Conservation (phyloP, 1,139 yeast species). For the Suhomyces panamericanus region DNA sequence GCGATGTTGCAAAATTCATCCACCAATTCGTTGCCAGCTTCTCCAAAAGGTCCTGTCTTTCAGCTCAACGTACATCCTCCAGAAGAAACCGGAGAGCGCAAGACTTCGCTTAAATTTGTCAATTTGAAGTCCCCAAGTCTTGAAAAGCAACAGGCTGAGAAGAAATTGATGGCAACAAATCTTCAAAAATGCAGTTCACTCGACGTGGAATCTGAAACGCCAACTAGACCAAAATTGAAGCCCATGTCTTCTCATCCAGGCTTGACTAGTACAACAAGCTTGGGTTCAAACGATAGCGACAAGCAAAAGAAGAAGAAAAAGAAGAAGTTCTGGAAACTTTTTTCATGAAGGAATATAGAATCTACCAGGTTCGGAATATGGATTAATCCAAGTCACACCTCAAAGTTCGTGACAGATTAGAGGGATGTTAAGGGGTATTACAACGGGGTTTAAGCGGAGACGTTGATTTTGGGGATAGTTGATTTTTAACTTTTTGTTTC, state of each 20-base stretch:
- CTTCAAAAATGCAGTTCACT: conserved; percentile 33
- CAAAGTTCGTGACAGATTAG: no score
- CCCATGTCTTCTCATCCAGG: conserved; percentile 47
- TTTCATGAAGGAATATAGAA: conserved; percentile 16
- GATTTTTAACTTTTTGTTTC: no score
- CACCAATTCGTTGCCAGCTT: not conserved
- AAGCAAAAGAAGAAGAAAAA: conserved; percentile 25
- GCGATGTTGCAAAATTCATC: not conserved
- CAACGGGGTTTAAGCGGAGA: no score
- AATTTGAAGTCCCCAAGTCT: conserved; percentile 20
- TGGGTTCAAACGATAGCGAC: conserved; percentile 10
- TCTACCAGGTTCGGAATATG: not conserved
- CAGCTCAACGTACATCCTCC: conserved; percentile 14
- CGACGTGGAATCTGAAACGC: conserved; percentile 22
- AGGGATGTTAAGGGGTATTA: no score
- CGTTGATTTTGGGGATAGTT: no score
- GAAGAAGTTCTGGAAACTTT: conserved; percentile 43
- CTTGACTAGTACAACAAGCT: conserved; percentile 16
- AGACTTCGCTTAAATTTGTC: conserved; percentile 25
- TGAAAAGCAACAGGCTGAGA: conserved; percentile 3
- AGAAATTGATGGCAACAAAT: conserved; percentile 7
- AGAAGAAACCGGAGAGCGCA: conserved; percentile 8
- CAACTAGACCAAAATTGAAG: conserved; percentile 22
- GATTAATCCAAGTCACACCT: no score
- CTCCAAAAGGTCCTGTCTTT: conserved; percentile 11